Evolutionary conservation across 2,329 filamentous ascomycete genomes (phyloP).

Genomic region (Plenodomus biglobosus): DNA sequence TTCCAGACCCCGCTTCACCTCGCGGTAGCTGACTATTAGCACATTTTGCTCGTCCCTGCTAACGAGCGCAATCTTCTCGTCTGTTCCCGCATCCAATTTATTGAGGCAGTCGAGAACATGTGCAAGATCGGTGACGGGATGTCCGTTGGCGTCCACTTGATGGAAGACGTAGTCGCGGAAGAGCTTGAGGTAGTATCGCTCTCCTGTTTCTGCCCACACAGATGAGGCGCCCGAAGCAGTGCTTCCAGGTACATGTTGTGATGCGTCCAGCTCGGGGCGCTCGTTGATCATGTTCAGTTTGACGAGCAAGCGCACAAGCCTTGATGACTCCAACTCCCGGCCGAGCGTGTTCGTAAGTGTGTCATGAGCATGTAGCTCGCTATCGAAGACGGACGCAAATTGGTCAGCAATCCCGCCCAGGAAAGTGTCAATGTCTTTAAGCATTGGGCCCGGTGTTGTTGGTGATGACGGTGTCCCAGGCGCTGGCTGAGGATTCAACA

Average conservation of each 20-base stretch:
- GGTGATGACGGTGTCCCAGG: constrained; percentile 34
- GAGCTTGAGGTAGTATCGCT: constrained; percentile 88
- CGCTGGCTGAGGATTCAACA: constrained; percentile 62
- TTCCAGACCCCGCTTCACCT: constrained; percentile 70
- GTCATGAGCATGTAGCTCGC: constrained; percentile 76
- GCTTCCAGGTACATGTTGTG: constrained; percentile 49
- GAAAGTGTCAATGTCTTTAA: constrained; percentile 78
- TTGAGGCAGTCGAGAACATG: constrained; percentile 87
- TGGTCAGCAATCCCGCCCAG: constrained; percentile 77
- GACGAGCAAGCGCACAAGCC: constrained; percentile 74
- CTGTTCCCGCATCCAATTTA: constrained; percentile 86
- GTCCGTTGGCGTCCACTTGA: constrained; percentile 82
- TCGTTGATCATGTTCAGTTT: constrained; percentile 91
- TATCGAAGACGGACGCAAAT: constrained; percentile 73
- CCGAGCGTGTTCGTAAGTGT: constrained; percentile 70
- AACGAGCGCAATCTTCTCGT: constrained; percentile 82
- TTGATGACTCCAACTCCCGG: constrained; percentile 85
- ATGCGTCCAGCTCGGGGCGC: constrained; percentile 78
- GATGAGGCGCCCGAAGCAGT: constrained; percentile 32
- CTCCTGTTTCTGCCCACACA: constrained; percentile 88
- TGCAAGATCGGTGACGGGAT: constrained; percentile 80
- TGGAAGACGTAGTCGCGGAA: constrained; percentile 98
- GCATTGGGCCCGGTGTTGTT: constrained; percentile 37
- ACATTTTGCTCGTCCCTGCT: constrained; percentile 89
- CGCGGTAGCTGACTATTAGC: constrained; percentile 86